These are phyloP conservation scores for Apophysomyces elegans DNA, from an alignment of 371 early-diverging fungal genomes.

Conservation along the genomic window DNA sequence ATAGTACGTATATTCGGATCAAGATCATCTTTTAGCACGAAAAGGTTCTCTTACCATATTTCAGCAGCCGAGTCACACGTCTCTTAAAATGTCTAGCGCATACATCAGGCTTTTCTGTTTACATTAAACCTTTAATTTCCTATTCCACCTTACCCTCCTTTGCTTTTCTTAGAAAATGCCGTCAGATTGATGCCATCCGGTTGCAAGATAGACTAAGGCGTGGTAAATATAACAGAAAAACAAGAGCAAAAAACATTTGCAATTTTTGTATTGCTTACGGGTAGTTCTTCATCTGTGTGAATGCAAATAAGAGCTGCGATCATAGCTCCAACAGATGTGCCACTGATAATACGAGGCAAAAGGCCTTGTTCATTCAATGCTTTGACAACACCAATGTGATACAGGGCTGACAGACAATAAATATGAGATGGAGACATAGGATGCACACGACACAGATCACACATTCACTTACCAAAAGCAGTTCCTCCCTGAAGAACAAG, in stretches of 20 bases:
- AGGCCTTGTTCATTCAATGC: constrained; percentile 66
- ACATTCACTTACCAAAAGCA: constrained; percentile 54
- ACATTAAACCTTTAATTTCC: neutral
- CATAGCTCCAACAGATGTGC: constrained; percentile 72
- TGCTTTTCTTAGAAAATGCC: constrained; percentile 63
- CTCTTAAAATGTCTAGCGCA: constrained; percentile 50
- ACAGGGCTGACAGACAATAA: constrained; percentile 48
- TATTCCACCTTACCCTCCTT: constrained; percentile 36
- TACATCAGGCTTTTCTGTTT: no score
- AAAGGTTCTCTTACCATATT: constrained; percentile 53
- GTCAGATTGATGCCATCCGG: constrained; percentile 67
- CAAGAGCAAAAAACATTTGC: no score
- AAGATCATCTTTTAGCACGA: neutral
- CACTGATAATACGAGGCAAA: constrained; percentile 74
- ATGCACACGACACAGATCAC: no score
- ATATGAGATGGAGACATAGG: neutral
- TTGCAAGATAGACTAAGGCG: constrained; percentile 53
- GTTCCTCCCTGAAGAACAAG: constrained; percentile 75
- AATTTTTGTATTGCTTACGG: constrained; percentile 38
- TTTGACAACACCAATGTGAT: constrained; percentile 79
- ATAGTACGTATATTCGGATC: neutral
- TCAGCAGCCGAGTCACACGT: constrained; percentile 66
- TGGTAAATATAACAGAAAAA: no score
- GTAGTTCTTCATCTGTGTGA: constrained; percentile 72
- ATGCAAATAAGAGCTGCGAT: constrained; percentile 76